phyloP scores from a whole-genome alignment of 345 rosid genomes.

The Passiflora organensis region DNA sequence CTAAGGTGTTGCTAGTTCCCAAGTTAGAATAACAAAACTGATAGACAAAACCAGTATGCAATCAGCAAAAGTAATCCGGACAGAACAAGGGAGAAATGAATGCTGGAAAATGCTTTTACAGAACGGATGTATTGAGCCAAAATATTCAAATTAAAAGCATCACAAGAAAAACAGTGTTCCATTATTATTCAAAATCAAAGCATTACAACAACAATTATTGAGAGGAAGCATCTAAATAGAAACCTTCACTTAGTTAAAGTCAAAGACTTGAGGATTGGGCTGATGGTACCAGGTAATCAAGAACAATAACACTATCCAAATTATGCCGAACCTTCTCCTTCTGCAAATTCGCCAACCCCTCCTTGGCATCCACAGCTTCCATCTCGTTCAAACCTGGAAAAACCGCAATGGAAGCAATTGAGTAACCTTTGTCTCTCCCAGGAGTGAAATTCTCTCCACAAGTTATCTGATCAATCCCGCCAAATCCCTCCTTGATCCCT shows the following conservation, averaged over 20 bases:
- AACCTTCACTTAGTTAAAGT: background rate
- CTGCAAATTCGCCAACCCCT: constrained; percentile 34
- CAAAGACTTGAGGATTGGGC: constrained; percentile 29
- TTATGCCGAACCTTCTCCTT: constrained; percentile 52
- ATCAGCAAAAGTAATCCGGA: too few relatives aligned
- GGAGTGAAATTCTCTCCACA: constrained; percentile 79
- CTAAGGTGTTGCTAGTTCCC: too few relatives aligned
- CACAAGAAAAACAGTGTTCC: too few relatives aligned
- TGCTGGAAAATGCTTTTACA: too few relatives aligned
- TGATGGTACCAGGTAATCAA: constrained; percentile 50
- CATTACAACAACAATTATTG: too few relatives aligned
- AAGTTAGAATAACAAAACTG: too few relatives aligned
- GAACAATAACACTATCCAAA: constrained; percentile 59
- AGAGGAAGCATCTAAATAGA: too few relatives aligned
- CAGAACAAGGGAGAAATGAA: too few relatives aligned
- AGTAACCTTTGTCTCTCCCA: constrained; percentile 66
- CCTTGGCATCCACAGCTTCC: constrained; percentile 36
- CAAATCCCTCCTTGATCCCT: constrained; percentile 39
- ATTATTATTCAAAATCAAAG: too few relatives aligned
- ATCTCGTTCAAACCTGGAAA: constrained; percentile 39
- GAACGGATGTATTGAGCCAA: too few relatives aligned
- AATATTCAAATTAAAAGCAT: too few relatives aligned
- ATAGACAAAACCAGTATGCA: too few relatives aligned
- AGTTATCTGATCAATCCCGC: constrained; percentile 42
- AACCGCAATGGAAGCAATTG: constrained; percentile 57